A percentile compares a stretch with the other conserved stretches of the same genome.
Conservation (phyloP, 441 rosid genomes). For the Arabidopsis lyrata region DNA sequence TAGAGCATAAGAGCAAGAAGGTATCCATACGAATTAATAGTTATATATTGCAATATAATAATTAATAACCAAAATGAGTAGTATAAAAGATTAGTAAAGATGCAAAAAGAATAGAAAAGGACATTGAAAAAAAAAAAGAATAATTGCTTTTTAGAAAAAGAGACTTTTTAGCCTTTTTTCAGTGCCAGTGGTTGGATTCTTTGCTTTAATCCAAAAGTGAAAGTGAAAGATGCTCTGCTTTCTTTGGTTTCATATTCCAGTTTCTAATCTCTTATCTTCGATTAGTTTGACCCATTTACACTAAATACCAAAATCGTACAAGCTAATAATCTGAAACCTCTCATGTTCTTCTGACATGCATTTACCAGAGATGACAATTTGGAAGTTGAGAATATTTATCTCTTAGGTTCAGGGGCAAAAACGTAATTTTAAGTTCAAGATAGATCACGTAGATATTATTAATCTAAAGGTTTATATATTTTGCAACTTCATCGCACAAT, state of each 20-base stretch:
- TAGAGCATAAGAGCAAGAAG: not conserved
- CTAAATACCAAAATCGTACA: not conserved
- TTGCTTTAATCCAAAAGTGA: conserved; percentile 42
- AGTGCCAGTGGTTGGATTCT: conserved; percentile 54
- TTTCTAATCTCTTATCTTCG: conserved; percentile 25
- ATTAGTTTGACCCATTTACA: conserved; percentile 13
- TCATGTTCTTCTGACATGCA: conserved; percentile 10
- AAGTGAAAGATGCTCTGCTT: conserved; percentile 53
- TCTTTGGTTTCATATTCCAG: conserved; percentile 46
- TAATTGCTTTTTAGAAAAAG: conserved; percentile 19
- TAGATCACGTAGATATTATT: conserved; percentile 28
- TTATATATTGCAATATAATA: not conserved
- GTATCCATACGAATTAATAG: not conserved
- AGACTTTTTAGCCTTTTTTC: conserved; percentile 40
- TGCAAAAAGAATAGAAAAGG: conserved; percentile 23
- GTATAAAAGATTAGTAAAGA: conserved; percentile 19
- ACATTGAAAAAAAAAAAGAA: conserved; percentile 27
- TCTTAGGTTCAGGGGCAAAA: conserved; percentile 28
- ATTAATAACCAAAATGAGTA: not conserved
- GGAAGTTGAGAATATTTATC: not conserved
- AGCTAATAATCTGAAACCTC: conserved; percentile 6
- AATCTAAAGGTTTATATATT: conserved; percentile 36
- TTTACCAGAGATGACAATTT: not conserved
- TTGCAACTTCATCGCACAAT: conserved; percentile 36
- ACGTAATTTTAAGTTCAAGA: conserved; percentile 21